Percentiles rank a stretch among this genome's conserved stretches.
phyloP scores from a whole-genome alignment of 768 basidiomycete genomes.

The Tubosaeta brunneosetosa region DNA sequence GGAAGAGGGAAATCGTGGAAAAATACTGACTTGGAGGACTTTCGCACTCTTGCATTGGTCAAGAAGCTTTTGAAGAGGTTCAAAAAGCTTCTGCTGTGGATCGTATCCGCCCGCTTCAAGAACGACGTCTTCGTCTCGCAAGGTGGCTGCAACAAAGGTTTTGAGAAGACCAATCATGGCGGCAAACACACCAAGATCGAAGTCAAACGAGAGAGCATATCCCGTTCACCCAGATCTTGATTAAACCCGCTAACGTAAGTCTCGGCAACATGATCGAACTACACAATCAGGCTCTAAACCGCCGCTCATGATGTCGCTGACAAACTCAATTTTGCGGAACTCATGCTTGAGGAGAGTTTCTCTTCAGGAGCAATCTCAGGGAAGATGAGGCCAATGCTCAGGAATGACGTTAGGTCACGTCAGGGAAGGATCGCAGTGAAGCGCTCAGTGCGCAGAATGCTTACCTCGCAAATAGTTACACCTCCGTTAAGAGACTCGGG shows the following conservation, averaged over 20 bases:
- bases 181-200: constrained; percentile 90
- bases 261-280: constrained; percentile 85
- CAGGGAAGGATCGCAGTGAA: constrained; percentile 80
- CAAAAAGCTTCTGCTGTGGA: constrained; percentile 70
- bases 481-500: constrained; percentile 80
- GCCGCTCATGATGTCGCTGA: constrained; percentile 69
- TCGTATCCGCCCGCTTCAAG: constrained; percentile 73
- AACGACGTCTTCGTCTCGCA: constrained; percentile 74
- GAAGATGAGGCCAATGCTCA: constrained; percentile 77
- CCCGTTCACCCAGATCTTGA: constrained; percentile 86
- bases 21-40: constrained; percentile 59
- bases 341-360: constrained; percentile 77
- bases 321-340: constrained; percentile 92
- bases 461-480: constrained; percentile 87
- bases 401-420: constrained; percentile 81
- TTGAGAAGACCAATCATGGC: constrained; percentile 88
- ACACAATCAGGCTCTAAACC: not conserved
- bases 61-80: constrained; percentile 76
- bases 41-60: constrained; percentile 82
- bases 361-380: constrained; percentile 86
- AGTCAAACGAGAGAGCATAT: constrained; percentile 75
- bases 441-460: constrained; percentile 71
- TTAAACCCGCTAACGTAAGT: constrained; percentile 82
- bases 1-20: not conserved
- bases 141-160: constrained; percentile 69